Base-by-base conservation (phyloP, 768 basidiomycete genomes). In the Pleurotus platypus region DNA sequence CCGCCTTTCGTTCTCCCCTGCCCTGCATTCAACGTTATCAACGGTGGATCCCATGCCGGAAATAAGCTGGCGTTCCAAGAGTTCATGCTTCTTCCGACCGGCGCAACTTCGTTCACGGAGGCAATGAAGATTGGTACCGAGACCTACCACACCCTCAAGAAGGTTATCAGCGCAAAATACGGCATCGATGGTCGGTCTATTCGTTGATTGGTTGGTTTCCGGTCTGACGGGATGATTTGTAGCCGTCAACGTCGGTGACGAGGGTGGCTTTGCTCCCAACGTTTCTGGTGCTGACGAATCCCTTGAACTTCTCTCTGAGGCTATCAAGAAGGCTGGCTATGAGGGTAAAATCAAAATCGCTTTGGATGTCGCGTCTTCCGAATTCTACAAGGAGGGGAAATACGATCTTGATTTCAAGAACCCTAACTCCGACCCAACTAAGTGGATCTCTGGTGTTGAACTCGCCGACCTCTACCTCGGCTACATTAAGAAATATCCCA, bases 31-130 rank as follows among this genome's bases (percentile, higher is more conserved):
- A 99, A 99, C 73, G 97, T 99, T 66, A 99, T 99, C 82, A 99
- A 99, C 77, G 97, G 97, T 73, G 97, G 97, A 62, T 98, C 96
- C 61, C 97, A 99, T 72, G 97, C 97, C 58, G 97, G 97, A 50
- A 99, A 99, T 84, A 95, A 96, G 76, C 90, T 99, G 61, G 97
- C 97, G 39, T 99, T 98, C 92, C 97, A 99, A 77, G 97, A 99
- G 76, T 99, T 99, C 82, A 98, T 99, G 97, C 83, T 99, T 64
- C 83, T 98, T 61, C 96, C 97, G 60, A 95, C 94, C 60, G 96
- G 95, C 53, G 97, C 97, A 51, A 65, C 80, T 15, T 82, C 82
- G 58, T 99, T 98, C 83, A 86, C 91, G 30, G 95, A 99, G 80
- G 94, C 97, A 57, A 88, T 99, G 87, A 96, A 98, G 79, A 94